These are phyloP conservation scores for Lecanicillium sp. DNA, from an alignment of 2,329 filamentous ascomycete species.

Conservation along the genomic window DNA sequence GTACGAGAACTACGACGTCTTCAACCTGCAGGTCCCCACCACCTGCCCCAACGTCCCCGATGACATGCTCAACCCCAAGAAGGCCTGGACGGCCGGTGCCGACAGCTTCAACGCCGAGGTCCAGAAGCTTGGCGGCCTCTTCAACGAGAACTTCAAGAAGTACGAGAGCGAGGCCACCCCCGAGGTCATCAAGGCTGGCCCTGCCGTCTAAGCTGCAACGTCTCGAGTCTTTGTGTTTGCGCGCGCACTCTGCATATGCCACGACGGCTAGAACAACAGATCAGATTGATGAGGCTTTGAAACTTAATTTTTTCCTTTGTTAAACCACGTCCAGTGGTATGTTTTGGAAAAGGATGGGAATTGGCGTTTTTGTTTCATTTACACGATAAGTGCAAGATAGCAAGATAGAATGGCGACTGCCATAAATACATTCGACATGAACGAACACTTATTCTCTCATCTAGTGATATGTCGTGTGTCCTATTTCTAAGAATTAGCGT, in stretches of 20 bases:
- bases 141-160: constrained; percentile 97
- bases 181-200: constrained; percentile 67
- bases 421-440: constrained; percentile 11
- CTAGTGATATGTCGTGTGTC: too few relatives aligned
- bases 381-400: constrained; percentile 8
- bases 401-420: constrained; percentile 11
- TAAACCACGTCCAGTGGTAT: constrained; percentile 4
- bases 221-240: constrained; percentile 1
- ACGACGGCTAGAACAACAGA: constrained; percentile 13
- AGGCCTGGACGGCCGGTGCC: constrained; percentile 78
- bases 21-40: constrained; percentile 96
- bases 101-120: constrained; percentile 84
- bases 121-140: constrained; percentile 80
- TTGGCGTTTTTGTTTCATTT: constrained; percentile 13
- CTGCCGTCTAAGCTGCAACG: constrained; percentile 28
- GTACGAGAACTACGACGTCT: constrained; percentile 92
- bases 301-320: constrained; percentile 4
- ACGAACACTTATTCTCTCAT: too few relatives aligned
- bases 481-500: too few relatives aligned
- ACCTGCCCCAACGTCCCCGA: constrained; percentile 80
- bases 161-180: constrained; percentile 78
- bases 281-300: constrained; percentile 11
- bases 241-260: constrained; percentile 8
- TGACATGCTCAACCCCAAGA: constrained; percentile 91
- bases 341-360: not conserved